Percentiles rank a stretch among this genome's conserved stretches.
Evolutionary conservation across 1,139 yeast genomes (phyloP).

Genomic region (Diutina sp.): DNA sequence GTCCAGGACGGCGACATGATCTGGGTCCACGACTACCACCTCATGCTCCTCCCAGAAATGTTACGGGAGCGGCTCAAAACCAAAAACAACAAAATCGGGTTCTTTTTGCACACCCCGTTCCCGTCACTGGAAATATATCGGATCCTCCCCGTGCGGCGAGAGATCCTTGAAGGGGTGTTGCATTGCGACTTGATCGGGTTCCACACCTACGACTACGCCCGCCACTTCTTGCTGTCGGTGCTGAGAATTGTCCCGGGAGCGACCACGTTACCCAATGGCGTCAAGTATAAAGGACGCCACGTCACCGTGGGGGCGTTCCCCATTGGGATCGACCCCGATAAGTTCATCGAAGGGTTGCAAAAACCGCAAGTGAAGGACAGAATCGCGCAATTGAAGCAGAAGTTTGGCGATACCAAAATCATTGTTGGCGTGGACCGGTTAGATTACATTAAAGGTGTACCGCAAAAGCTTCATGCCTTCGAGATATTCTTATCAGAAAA

Average conservation of each 20-base stretch:
- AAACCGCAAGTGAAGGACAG: conserved; percentile 52
- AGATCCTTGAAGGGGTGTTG: conserved; percentile 80
- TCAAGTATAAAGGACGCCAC: conserved; percentile 55
- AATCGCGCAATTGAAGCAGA: conserved; percentile 45
- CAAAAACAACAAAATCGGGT: conserved; percentile 63
- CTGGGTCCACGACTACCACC: conserved; percentile 97
- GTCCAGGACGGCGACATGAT: conserved; percentile 78
- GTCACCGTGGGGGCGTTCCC: conserved; percentile 96
- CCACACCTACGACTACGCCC: conserved; percentile 99
- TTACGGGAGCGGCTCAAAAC: conserved; percentile 50
- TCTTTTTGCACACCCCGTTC: conserved; percentile 95
- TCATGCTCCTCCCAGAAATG: conserved; percentile 91
- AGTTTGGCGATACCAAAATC: conserved; percentile 60
- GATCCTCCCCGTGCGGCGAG: conserved; percentile 89
- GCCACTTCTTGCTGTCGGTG: conserved; percentile 92
- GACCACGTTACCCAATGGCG: conserved; percentile 84
- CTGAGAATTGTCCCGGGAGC: conserved; percentile 65
- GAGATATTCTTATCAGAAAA: conserved; percentile 85
- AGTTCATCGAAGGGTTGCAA: conserved; percentile 69
- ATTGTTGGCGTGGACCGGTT: conserved; percentile 94
- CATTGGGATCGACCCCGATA: conserved; percentile 92
- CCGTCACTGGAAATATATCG: conserved; percentile 95
- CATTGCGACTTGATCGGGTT: conserved; percentile 94
- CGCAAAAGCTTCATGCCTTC: conserved; percentile 91
- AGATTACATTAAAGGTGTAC: conserved; percentile 95